These are phyloP conservation scores for Chlorencoelia australis DNA, from an alignment of 2,329 filamentous ascomycete genomes.

Conservation along the genomic window DNA sequence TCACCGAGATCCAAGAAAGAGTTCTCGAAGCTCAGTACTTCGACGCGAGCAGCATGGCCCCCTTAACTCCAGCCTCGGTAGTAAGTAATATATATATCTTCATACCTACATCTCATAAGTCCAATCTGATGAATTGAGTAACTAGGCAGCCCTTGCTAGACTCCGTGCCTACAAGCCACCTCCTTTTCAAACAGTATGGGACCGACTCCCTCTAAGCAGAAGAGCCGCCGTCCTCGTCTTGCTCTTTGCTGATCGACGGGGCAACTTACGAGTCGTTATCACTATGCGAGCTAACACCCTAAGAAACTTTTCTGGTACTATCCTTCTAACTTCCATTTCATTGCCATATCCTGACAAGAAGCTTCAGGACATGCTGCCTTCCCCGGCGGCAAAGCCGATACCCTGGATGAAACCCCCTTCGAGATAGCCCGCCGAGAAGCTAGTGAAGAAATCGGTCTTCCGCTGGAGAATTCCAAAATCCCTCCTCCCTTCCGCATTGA, in stretches of 20 bases:
- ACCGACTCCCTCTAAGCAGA: slow-evolving; percentile 49
- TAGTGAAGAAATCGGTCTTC: slow-evolving; percentile 85
- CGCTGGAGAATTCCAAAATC: slow-evolving; percentile 56
- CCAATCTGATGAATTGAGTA: neutral
- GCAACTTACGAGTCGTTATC: slow-evolving; percentile 64
- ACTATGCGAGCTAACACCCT: slow-evolving; percentile 57
- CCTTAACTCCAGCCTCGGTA: slow-evolving; percentile 21
- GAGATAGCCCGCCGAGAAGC: slow-evolving; percentile 84
- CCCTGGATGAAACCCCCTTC: slow-evolving; percentile 49
- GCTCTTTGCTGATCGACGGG: slow-evolving; percentile 73
- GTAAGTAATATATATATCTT: slow-evolving; percentile 16
- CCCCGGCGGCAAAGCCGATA: slow-evolving; percentile 66
- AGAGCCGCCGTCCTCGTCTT: slow-evolving; percentile 82
- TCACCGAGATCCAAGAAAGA: slow-evolving; percentile 20
- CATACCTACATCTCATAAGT: neutral
- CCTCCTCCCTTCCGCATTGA: slow-evolving; percentile 75
- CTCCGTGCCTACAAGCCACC: slow-evolving; percentile 52
- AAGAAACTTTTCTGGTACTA: slow-evolving; percentile 57
- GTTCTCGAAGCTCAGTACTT: slow-evolving; percentile 26
- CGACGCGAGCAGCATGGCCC: slow-evolving; percentile 26
- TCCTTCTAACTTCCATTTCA: too few relatives aligned
- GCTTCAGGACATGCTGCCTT: slow-evolving; percentile 59
- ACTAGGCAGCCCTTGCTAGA: slow-evolving; percentile 38
- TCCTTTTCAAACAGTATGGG: slow-evolving; percentile 49
- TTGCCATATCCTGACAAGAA: slow-evolving; percentile 4